Evolutionary conservation across 2,329 filamentous ascomycete species (phyloP), one percentile per base, ranked within the genome.

Genomic region (Didymella glomerata): DNA sequence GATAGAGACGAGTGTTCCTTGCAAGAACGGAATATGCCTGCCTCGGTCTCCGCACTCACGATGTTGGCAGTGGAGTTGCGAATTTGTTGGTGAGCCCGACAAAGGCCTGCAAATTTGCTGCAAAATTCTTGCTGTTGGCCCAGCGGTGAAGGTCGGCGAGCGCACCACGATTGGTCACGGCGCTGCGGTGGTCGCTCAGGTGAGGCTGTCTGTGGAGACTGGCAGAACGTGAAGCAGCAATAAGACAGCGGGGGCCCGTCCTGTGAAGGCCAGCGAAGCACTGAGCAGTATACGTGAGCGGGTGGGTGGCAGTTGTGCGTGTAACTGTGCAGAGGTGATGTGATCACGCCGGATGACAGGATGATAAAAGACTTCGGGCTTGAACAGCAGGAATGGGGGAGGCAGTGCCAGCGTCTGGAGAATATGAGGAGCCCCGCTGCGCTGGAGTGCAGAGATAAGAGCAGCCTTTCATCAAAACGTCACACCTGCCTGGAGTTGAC

Each of bases 211-310:
- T 48, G 58, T 61, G 53, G 58, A 36, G 53, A 50, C 49, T 30
- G 36, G 16, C 38, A 49, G 44, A 36, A 48, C 24, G 53, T 56
- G 48, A 53, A 57, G 53, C 58, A 54, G 54, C 36, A 56, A 56
- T 48, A 60, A 60, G 52, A 55, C 57, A 55, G 51, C 57, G 57
- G 57, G 47, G 57, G 51, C 57, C 51, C 57, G 55, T 53, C 55
- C 32, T 53, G 45, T 50, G 40, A 50, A 25, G 38, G 50, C 56
- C 56, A 48, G 46, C 56, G 27, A 27, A 44, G 24, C 32, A 16
- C 38, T 24, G 38, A 44, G 55, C 55, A 48, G 56, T 46, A 45
- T 49, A 47, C 41, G 46, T 48, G 50, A 47, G 46, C 51, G 40
- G 49, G 38, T 51, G 32, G 55, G 49, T 51, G 28, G 46, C 47